Evolutionary conservation across 805 yeast genomes (phyloP).

Genomic region (Candida peoriensis): DNA sequence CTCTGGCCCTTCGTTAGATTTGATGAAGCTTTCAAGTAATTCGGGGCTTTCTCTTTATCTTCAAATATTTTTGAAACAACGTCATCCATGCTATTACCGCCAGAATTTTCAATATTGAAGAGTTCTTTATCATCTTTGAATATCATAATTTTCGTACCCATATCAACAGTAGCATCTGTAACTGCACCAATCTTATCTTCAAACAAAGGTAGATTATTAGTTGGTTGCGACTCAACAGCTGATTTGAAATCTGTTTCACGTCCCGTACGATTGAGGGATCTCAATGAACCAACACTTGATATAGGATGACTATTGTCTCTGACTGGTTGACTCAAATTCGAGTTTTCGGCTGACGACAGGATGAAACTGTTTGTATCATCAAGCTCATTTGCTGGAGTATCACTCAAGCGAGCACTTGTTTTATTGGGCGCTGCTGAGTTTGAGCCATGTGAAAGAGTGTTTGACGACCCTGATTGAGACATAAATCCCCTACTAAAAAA

Average conservation of each 20-base stretch:
- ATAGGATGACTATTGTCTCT: too few relatives aligned
- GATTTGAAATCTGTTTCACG: slow-evolving; percentile 9
- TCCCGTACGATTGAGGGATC: not conserved
- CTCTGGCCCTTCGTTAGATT: too few relatives aligned
- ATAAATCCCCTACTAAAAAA: too few relatives aligned
- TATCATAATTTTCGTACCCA: not conserved
- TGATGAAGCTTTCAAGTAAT: not conserved
- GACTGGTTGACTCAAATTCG: too few relatives aligned
- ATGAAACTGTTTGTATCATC: too few relatives aligned
- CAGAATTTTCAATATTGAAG: not conserved
- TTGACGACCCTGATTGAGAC: too few relatives aligned
- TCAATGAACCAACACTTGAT: not conserved
- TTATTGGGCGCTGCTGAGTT: too few relatives aligned
- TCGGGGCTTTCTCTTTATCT: not conserved
- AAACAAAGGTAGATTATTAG: not conserved
- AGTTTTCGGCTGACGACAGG: too few relatives aligned
- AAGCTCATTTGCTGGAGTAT: too few relatives aligned
- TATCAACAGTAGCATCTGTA: not conserved
- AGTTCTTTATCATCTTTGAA: not conserved
- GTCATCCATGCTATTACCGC: slow-evolving; percentile 5
- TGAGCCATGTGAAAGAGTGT: too few relatives aligned
- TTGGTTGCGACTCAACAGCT: slow-evolving; percentile 1
- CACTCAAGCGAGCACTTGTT: too few relatives aligned
- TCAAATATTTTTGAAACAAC: slow-evolving; percentile 1
- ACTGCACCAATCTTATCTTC: not conserved